Conservation (phyloP, 805 yeast genomes). For the Candida lessepsii region DNA sequence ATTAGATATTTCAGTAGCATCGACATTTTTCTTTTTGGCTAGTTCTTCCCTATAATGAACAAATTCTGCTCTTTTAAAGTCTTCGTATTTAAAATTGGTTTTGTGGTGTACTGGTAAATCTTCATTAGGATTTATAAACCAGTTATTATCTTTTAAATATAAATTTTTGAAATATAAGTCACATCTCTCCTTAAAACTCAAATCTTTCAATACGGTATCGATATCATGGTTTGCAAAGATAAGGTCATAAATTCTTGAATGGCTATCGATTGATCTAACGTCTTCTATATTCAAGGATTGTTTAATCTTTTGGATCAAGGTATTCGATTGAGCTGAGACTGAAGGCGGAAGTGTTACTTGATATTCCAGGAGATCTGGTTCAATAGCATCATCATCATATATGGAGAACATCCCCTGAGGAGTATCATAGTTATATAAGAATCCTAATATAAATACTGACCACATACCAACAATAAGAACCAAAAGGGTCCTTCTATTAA, state of each 20-base stretch:
- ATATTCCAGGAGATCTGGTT: no score
- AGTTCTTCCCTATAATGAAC: slow-evolving; percentile 27
- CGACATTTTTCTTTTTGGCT: slow-evolving; percentile 17
- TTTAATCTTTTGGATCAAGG: neutral
- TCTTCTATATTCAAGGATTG: slow-evolving; percentile 11
- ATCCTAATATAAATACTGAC: neutral
- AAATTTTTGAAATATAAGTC: slow-evolving; percentile 45
- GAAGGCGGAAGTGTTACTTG: no score
- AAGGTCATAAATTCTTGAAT: slow-evolving; percentile 19
- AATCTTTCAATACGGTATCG: slow-evolving; percentile 7
- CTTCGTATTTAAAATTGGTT: slow-evolving; percentile 28
- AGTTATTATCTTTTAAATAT: slow-evolving; percentile 37
- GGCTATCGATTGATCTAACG: slow-evolving; percentile 16
- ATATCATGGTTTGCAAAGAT: slow-evolving; percentile 12
- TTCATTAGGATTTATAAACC: slow-evolving; percentile 42
- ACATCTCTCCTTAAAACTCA: slow-evolving; percentile 40
- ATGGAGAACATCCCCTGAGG: neutral
- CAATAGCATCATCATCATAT: slow-evolving; percentile 1
- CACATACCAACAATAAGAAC: neutral
- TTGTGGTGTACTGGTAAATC: slow-evolving; percentile 26
- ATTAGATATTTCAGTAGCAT: slow-evolving; percentile 18
- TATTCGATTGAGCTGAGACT: neutral
- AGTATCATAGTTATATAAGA: neutral
- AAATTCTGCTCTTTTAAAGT: slow-evolving; percentile 23
- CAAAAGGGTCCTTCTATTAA: slow-evolving; percentile 1